Evolutionary conservation across 306 rosid genomes (phyloP).

Genomic region (Dicorynia guianensis): DNA sequence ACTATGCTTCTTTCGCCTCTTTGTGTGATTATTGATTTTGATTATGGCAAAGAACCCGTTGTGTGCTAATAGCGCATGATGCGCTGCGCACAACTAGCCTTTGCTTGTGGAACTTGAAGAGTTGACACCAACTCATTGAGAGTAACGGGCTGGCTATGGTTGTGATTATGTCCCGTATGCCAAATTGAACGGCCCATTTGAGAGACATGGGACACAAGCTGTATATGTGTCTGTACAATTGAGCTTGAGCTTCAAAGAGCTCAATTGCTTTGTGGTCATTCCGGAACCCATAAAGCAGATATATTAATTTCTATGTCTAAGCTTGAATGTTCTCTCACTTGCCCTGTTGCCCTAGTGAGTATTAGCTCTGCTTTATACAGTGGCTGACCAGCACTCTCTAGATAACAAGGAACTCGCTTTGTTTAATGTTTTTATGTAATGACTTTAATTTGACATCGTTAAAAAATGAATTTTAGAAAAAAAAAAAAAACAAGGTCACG

Average conservation of each 20-base stretch:
- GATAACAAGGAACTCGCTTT: no score
- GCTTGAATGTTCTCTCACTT: no score
- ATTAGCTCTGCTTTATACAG: no score
- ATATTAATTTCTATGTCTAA: no score
- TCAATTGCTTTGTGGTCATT: conserved; percentile 31
- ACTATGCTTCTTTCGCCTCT: conserved; percentile 48
- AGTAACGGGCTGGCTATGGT: conserved; percentile 49
- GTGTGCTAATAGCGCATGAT: conserved; percentile 53
- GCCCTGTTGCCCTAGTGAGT: no score
- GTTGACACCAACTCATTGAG: conserved; percentile 47
- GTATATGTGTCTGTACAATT: conserved; percentile 29
- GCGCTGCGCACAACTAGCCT: conserved; percentile 14
- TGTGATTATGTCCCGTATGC: conserved; percentile 44
- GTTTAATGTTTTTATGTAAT: no score
- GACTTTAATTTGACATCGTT: no score
- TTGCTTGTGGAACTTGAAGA: conserved; percentile 45
- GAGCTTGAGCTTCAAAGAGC: conserved; percentile 35
- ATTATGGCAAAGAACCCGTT: conserved; percentile 43
- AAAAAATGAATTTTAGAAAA: no score
- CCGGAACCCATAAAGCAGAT: conserved; percentile 28
- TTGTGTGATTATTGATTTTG: background rate
- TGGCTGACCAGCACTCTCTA: no score
- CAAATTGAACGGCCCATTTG: conserved; percentile 45
- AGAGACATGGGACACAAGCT: conserved; percentile 25
- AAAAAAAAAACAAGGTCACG: no score